Conservation (phyloP, 108 stramenopile species). For the Poteriospumella lacustris region DNA sequence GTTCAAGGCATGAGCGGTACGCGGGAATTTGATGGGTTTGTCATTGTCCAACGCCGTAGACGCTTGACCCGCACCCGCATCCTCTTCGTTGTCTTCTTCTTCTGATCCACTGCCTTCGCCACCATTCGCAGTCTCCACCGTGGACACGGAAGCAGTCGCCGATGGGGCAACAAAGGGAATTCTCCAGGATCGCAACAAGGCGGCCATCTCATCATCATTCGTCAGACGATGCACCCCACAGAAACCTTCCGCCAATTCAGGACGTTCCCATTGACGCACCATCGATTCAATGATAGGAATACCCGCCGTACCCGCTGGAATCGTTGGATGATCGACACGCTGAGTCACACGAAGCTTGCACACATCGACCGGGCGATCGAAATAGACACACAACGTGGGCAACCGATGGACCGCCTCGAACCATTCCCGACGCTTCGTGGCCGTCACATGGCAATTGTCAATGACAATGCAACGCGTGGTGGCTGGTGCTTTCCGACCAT, state of each 20-base stretch:
- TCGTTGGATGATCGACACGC: slow-evolving; percentile 4
- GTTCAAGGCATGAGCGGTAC: slow-evolving; percentile 5
- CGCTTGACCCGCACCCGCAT: background rate
- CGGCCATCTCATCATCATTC: background rate
- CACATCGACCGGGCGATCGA: background rate
- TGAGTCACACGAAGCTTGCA: background rate
- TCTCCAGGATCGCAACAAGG: background rate
- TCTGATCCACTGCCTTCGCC: no score
- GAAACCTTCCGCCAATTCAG: slow-evolving; percentile 3
- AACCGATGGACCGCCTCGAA: background rate
- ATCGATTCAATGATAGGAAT: background rate
- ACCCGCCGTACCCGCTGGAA: background rate
- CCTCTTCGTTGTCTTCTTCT: no score
- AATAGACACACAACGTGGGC: background rate
- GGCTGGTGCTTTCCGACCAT: background rate
- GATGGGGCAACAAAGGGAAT: background rate
- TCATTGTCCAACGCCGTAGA: background rate
- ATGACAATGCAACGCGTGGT: background rate
- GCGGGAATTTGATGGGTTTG: slow-evolving; percentile 15
- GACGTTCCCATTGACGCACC: background rate
- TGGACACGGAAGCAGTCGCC: no score
- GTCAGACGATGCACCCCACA: background rate
- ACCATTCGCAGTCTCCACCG: no score
- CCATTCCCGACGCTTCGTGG: background rate
- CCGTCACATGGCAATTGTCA: background rate